Base-by-base conservation (phyloP, 2,329 filamentous ascomycete species). In the Cladosporium austrohemisphaericum region DNA sequence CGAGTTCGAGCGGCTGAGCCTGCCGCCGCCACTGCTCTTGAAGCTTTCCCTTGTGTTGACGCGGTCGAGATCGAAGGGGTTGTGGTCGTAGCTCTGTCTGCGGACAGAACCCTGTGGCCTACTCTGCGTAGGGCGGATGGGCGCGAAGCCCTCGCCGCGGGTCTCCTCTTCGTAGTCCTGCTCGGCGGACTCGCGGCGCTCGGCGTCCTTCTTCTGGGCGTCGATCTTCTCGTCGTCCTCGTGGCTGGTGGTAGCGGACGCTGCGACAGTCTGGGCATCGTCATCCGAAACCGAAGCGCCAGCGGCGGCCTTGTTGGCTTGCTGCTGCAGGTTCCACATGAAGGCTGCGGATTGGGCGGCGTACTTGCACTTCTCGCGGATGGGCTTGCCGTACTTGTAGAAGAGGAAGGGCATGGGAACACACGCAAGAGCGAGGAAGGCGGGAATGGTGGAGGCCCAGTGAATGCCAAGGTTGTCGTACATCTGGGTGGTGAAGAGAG, bases 351-450 rank as follows among this genome's bases (percentile, higher is more conserved):
- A 80, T 66, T 88, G 77, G 8, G 80, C 76, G 5, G 85, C 81
- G 61, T 78, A 90, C 70, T 84, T 83, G 75, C 85, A 88, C 61
- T 75, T 79, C 64, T 76, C 71, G 18, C 86, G 76, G 58, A 91
- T 85, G 22, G 55, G 18, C 5, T 66, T 70, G 31, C 86, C 86
- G 64, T 88, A 88, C 58, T 78, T 82, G 71, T 86, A 87, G 67
- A 92, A 88, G 13, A 92, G 65, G 66, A 86, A 85, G 0, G 87
- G 86, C 60, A 87, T 84, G 0, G 87, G 85, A 14, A 88, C 72
- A 66, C 86, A 90, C 9, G 76, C 77, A 3, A 90, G 65, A 0
- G 85, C 80, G 3, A 92, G 72, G 69, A 92, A 91, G 0, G 82
- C 88, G 0, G 86, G 86, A 11, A 92, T 71, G 0, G 80, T 81